Conservation (phyloP, 257 asterid genomes). For the Nyctanthes arbortristis region DNA sequence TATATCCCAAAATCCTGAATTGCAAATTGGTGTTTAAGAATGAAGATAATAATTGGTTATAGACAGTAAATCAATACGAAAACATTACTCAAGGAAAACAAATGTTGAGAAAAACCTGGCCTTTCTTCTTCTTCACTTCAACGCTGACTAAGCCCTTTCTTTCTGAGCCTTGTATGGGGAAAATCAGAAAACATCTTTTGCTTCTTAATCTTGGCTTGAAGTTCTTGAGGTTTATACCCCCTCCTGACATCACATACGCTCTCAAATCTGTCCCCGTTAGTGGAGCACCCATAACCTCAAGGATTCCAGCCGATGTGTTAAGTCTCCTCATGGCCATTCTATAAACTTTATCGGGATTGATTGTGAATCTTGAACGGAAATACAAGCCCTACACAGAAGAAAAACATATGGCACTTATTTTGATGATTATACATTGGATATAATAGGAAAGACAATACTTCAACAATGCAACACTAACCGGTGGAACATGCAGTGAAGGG, state of each 20-base stretch:
- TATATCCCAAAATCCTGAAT: background rate
- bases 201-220: constrained; percentile 70
- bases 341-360: constrained; percentile 55
- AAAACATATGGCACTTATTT: constrained; percentile 3
- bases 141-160: constrained; percentile 93
- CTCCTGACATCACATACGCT: constrained; percentile 99
- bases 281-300: constrained; percentile 99
- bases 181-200: constrained; percentile 94
- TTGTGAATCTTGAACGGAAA: constrained; percentile 27
- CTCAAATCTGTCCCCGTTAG: constrained; percentile 85
- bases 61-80: background rate
- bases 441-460: constrained; percentile 1
- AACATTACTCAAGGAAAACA: constrained; percentile 7
- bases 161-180: constrained; percentile 91
- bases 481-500: background rate
- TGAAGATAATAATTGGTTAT: background rate
- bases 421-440: constrained; percentile 1
- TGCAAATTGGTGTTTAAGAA: constrained; percentile 1
- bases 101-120: constrained; percentile 67
- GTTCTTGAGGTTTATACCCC: constrained; percentile 70
- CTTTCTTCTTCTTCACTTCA: constrained; percentile 93
- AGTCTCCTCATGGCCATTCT: constrained; percentile 49
- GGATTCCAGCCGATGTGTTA: constrained; percentile 84
- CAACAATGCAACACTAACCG: constrained; percentile 6
- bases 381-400: constrained; percentile 43